These are phyloP conservation scores for Termitomyces sp. DNA, from an alignment of 768 basidiomycete genomes.

Conservation along the genomic window DNA sequence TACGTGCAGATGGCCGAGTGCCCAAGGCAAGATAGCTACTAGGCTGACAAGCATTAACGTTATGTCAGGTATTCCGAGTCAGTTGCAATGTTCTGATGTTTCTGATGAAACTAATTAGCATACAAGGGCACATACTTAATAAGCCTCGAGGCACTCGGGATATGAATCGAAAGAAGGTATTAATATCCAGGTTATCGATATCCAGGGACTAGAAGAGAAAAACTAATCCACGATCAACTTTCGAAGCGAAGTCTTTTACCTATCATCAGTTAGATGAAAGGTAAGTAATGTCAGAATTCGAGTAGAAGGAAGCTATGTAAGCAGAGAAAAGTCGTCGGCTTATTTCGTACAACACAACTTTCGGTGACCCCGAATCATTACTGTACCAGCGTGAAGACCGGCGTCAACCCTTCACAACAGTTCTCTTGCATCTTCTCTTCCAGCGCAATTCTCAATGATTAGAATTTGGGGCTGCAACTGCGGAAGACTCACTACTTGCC, in stretches of 20 bases:
- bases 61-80: background rate
- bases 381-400: too few species aligned
- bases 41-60: background rate
- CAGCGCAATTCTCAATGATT: too few species aligned
- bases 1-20: background rate
- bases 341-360: too few species aligned
- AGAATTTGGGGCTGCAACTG: too few species aligned
- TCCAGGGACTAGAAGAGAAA: too few species aligned
- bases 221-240: background rate
- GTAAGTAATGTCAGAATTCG: background rate
- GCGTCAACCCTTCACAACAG: too few species aligned
- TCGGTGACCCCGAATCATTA: too few species aligned
- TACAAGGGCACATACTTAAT: background rate
- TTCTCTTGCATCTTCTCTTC: too few species aligned
- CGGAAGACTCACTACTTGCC: too few species aligned
- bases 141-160: background rate
- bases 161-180: background rate
- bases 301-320: background rate
- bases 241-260: background rate
- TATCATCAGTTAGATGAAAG: too few species aligned
- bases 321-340: background rate
- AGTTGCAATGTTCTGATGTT: background rate
- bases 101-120: background rate
- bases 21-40: background rate
- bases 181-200: too few species aligned